Evolutionary conservation across 2,329 filamentous ascomycete genomes (phyloP), one percentile per base, ranked within the genome.

Genomic region (Chaetomium sp.): DNA sequence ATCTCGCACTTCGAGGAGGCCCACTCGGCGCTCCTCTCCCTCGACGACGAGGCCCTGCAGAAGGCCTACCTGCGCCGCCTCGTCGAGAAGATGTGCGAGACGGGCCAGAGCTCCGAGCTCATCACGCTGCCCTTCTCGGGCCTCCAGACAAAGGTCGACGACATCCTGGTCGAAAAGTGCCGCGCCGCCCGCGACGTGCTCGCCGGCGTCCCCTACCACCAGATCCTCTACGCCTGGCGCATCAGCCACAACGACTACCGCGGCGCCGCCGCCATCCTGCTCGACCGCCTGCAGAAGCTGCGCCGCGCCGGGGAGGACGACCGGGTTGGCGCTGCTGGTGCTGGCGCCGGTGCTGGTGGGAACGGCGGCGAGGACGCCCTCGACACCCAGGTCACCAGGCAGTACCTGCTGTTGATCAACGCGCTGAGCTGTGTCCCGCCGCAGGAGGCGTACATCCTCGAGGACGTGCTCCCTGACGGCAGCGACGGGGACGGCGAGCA

Each of bases 371-470:
- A 83, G 21, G 86, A 88, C 67, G 80, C 82, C 4, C 78, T 87
- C 12, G 87, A 89, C 70, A 89, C 87, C 0, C 82, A 83, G 0
- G 83, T 91, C 35, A 87, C 89, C 55, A 86, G 90, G 70, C 90
- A 92, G 72, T 95, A 96, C 72, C 80, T 98, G n/a, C 84, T 93
- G 67, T 85, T 99, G 53, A 96, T 99, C 79, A 99, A 99, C 75
- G 89, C 92, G 0, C 82, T 99, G 66, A 92, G 90, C 69, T 97
- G 92, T 68, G 92, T 97, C 49, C 87, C 91, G 57, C 82, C 88
- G 64, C 87, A 85, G 70, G 90, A 97, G 72, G 90, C 89, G 1
- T 99, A 96, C 85, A 86, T 96, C 75, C 87, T 80, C n/a, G 80
- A 84, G 70, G 78, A 82, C 62, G 58, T 76, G 72, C 76, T 75